Evolutionary conservation across 257 asterid genomes (phyloP), one percentile per base, ranked within the genome.

Genomic region (Nicotiana sylvestris): DNA sequence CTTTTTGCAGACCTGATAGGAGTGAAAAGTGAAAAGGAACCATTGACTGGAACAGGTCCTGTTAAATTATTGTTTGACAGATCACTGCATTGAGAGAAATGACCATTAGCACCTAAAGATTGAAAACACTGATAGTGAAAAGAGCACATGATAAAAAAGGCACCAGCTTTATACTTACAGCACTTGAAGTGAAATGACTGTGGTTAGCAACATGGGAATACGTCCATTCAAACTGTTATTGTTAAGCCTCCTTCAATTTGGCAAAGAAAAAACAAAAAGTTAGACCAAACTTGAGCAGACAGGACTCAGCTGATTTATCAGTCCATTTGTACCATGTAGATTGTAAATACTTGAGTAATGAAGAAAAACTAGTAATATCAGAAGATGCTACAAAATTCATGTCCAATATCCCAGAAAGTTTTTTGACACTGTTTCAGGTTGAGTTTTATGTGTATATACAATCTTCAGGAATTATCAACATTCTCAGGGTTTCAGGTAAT

Each of bases 11-110:
- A 96, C 99, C 99, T 96, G 92, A 94, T 91, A 82, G 98, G 98
- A 84, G 98, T 94, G 87, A 96, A 94, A 72, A 92, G 93, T 80
- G 88, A 88, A 87, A 96, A 96, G 86, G 99, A 96, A 84, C 99
- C 99, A 85, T 92, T 92, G 70, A 88, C 85, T 60, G 99, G 99
- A 87, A 87, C 89, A 70, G 29, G 79, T 66, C 99, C 99, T 3
- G 87, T 69, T 76, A 96, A 89, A 0, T 32, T 12, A 87, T 96
- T 96, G 87, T 78, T 90, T 68, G 99, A 96, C 83, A 96, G 96
- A 94, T 96, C 99, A 61, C 99, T 96, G 94, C 90, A 89, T 83
- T 82, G 85, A 72, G 84, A 68, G 80, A 66, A 66, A 87, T 56
- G 27, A 66, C 46, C 58, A 74, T 86, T 82, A 83, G 82, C 35